Evolutionary conservation across 2,329 filamentous ascomycete genomes (phyloP).

Genomic region (Colletotrichum salicis): DNA sequence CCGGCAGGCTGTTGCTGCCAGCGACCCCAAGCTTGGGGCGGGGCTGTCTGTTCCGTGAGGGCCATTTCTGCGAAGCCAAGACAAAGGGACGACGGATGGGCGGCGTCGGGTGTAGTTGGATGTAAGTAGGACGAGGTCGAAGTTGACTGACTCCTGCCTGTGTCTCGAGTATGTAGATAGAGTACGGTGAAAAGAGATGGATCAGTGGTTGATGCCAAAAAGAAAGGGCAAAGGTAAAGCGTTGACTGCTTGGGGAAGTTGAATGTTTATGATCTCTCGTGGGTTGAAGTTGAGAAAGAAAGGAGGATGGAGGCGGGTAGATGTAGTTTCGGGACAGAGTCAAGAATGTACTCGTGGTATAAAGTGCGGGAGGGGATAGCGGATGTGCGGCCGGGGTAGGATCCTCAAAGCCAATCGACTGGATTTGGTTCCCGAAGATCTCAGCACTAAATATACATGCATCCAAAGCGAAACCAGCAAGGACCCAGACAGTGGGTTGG

Average conservation of each 20-base stretch:
- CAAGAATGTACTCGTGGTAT: conserved; percentile 9
- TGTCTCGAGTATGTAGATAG: background rate
- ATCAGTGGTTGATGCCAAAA: conserved; percentile 7
- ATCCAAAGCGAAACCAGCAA: conserved; percentile 28
- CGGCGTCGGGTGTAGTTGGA: conserved; percentile 20
- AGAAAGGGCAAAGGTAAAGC: conserved; percentile 16
- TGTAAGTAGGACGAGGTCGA: background rate
- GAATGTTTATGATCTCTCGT: conserved; percentile 42
- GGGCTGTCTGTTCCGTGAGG: conserved; percentile 57
- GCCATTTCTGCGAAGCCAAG: conserved; percentile 49
- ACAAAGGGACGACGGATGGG: background rate
- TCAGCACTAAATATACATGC: conserved; percentile 35
- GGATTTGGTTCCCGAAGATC: conserved; percentile 30
- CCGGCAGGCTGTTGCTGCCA: conserved; percentile 59
- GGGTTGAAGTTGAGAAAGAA: conserved; percentile 18
- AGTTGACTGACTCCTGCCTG: background rate
- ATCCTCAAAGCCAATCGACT: conserved; percentile 23
- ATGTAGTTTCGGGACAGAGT: conserved; percentile 16
- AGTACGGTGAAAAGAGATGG: conserved; percentile 6
- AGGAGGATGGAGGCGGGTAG: conserved; percentile 16
- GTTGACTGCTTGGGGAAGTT: background rate
- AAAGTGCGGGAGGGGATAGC: conserved; percentile 10
- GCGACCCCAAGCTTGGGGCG: conserved; percentile 63
- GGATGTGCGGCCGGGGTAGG: conserved; percentile 28
- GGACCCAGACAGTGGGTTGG: conserved; percentile 26